Base-by-base conservation (phyloP, 805 yeast species). In the Kodamaea kaohsiungensis region DNA sequence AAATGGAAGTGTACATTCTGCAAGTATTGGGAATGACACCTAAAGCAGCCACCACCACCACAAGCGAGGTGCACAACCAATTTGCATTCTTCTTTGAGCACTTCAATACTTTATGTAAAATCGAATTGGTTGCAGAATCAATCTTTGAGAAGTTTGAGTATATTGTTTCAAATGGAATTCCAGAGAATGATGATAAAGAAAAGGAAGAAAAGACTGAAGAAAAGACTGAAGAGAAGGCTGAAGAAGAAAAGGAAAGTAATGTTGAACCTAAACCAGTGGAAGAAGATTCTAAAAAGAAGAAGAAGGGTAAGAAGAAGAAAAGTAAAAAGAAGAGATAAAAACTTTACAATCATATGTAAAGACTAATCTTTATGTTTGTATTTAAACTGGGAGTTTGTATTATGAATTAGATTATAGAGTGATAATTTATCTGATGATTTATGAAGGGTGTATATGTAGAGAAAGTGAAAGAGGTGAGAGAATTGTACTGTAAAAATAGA, bases 91-190 rank as follows among this genome's bases (percentile, higher is more conserved):
- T 73, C 52, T 59, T 72, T 48, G 50, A 54, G 9, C 55, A 68
- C 43, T 72, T 70, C 61, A 70, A 72, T 45, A 65, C 66, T 12
- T 57, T 72, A 30, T 65, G 73, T 53, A 69, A 66, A 50, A 64
- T 68, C 22, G 71, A 67, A 56, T 56, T 53, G 39, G 58, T 72
- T 46, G 73, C 70, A 4, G 70, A 69, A 52, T 40, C 55, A 3
- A 53, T 68, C 49, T 70, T 65, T 49, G 64, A 59, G 9, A 59
- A 57, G 42, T 65, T 70, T 42, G 72, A 70, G 52, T 48, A 56
- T 12, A 37, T 51, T 1, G 43, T 58, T 38, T 51, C 61, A 43
- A 43, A 57, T 25, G 61, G 68, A 46, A 38, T 48, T 27, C 19
- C 38, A 15, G 47, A 27, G 33, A 49, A 52, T 43, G 61, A 53